Base-by-base conservation (phyloP, 495 filamentous ascomycete genomes). In the Xylaria cubensis region DNA sequence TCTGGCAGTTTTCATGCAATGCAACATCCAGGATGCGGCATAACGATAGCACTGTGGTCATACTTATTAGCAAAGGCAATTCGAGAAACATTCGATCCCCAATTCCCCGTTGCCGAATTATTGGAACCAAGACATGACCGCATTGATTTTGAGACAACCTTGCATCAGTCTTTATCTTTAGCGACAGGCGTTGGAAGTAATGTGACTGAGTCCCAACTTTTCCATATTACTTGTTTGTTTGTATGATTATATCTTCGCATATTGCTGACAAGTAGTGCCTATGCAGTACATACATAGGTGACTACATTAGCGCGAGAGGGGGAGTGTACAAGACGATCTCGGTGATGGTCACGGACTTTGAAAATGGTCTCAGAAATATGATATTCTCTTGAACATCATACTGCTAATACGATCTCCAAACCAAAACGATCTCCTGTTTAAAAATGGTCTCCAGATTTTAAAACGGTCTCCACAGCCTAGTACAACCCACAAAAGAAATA, bases 51-150 rank as follows among this genome's bases (percentile, higher is more conserved):
- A 62, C 48, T 69, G 50, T 69, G 50, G 21, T 48, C n/a, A 26
- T 46, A 29, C 50, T 36, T 2, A 32, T 36, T 67, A 41, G n/a
- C 34, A 55, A 29, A 36, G 12, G 24, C 6, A 13, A 1, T 69
- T 69, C 67, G 67, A 69, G 67, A 69, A 69, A 69, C 39, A 29
- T 69, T 69, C 67, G 67, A 62, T 62, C 21, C 42, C 56, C 26
- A 24, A 50, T 61, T 69, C 26, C 21, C 32, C 24, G 17, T 58
- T 59, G 26, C 21, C 6, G 26, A 69, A 41, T 51, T 32, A 67
- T 21, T 67, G 65, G 50, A 17, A 55, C 65, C 50, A 67, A 67
- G 50, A 55, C 67, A 61, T 24, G 29, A 36, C 53, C 19, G 41
- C 51, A 48, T 44, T 26, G 21, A 50, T 50, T 32, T n/a, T 6